Conservation (phyloP, 1,284 basidiomycete species). For the Pyrrhoderma lamaoense region DNA sequence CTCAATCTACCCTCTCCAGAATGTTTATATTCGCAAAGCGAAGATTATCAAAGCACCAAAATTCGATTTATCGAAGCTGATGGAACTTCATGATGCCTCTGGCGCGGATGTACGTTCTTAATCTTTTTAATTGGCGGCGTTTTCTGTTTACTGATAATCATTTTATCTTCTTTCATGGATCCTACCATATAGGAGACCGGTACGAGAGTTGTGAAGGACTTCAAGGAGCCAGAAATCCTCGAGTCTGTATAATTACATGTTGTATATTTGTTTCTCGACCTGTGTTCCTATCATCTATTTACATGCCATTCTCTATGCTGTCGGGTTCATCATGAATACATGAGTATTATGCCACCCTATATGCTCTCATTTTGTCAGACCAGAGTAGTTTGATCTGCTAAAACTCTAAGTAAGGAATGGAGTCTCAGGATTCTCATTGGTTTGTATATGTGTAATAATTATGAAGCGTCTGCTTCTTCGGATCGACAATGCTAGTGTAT, state of each 20-base stretch:
- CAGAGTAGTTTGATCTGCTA: neutral
- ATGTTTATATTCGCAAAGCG: conserved; percentile 97
- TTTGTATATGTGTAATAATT: too few species aligned
- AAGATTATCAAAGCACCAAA: conserved; percentile 98
- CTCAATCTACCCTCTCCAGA: conserved; percentile 96
- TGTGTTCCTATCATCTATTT: conserved; percentile 17
- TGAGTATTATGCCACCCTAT: conserved; percentile 13
- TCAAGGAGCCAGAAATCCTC: conserved; percentile 87
- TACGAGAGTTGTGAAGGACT: conserved; percentile 81
- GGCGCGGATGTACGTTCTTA: conserved; percentile 63
- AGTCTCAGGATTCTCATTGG: too few species aligned
- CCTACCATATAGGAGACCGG: conserved; percentile 79
- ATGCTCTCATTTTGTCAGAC: neutral
- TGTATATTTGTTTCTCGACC: conserved; percentile 15
- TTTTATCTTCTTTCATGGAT: too few species aligned
- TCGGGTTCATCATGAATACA: conserved; percentile 14
- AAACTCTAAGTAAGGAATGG: neutral
- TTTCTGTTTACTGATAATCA: conserved; percentile 14
- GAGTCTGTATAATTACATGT: conserved; percentile 61
- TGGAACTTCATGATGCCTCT: conserved; percentile 94
- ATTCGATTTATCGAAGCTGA: conserved; percentile 90
- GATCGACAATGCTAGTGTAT: too few species aligned
- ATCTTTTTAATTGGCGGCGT: conserved; percentile 7
- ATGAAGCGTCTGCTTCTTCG: too few species aligned
- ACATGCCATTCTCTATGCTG: conserved; percentile 14